Evolutionary conservation across 345 rosid genomes (phyloP), one percentile per base, ranked within the genome.

Genomic region (Psidium guajava): DNA sequence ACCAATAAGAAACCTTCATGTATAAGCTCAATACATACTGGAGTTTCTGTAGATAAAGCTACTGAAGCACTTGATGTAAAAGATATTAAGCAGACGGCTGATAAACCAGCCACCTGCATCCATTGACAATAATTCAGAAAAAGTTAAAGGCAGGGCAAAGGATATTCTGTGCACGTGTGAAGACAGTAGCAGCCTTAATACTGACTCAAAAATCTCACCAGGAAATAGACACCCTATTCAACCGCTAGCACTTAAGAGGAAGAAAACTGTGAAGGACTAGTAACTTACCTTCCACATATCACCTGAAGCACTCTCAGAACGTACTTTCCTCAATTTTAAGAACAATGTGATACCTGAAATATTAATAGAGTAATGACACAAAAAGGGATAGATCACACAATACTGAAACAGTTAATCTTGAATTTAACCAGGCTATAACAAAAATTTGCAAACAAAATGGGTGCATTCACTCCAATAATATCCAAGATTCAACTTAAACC

Each of bases 71-170:
- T 90, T 21, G 88, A 85, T 32, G 90, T 85, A 85, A 90, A 90
- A 74, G 91, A 90, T 32, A 87, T 24, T 36, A 90, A 81, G 49
- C 91, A 89, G 40, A 90, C 88, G 20, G 83, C 84, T 18, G 91
- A 87, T 80, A 90, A 84, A 61, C 92, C 92, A 83, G 88, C 90
- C 82, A 90, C 89, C 92, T 89, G 91, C 87, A 84, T 61, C 73
- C 51, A 52, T 51, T 53, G 64, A 54, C 77, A 52, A 83, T 25
- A 54, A 53, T 85, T 80, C 49, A 49, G 69, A 27, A 53, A 27
- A 44, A 11, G 61, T 53, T 75, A 28, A 61, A 44, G n/a, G 25
- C 27, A 81, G 3, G 74, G 73, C 42, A 22, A 51, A 47, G 50
- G 28, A 81, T 58, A 57, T 8, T 85, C 74, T 11, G 54, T 22